Evolutionary conservation across 2,329 filamentous ascomycete species (phyloP).

Genomic region (Nigrospora sphaerica): DNA sequence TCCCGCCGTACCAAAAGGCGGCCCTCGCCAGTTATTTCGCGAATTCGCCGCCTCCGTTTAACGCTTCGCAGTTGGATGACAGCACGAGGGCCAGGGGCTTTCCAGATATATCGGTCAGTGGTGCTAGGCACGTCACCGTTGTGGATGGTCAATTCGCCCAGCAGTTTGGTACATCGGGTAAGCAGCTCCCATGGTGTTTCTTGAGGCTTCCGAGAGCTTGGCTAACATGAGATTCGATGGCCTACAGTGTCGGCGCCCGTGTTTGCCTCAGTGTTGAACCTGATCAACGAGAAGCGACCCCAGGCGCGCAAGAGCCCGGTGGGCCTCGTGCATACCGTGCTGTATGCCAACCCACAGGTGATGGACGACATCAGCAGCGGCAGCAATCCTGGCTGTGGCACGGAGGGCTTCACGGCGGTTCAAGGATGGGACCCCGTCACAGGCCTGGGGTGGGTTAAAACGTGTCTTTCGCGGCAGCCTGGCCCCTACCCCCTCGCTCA

Average conservation of each 20-base stretch:
- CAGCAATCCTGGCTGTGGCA: conserved; percentile 19
- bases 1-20: conserved; percentile 37
- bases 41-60: conserved; percentile 32
- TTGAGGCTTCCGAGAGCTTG: conserved; percentile 9
- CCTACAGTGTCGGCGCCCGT: conserved; percentile 16
- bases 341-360: conserved; percentile 20
- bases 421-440: conserved; percentile 26
- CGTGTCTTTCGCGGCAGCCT: neutral
- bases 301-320: conserved; percentile 14
- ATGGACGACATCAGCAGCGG: conserved; percentile 22
- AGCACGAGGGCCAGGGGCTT: conserved; percentile 34
- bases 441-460: conserved; percentile 14
- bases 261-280: conserved; percentile 13
- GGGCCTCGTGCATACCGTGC: conserved; percentile 14
- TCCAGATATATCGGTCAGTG: conserved; percentile 39
- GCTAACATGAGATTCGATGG: conserved; percentile 21
- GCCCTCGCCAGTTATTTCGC: conserved; percentile 32
- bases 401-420: conserved; percentile 17
- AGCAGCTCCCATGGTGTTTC: neutral
- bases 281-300: conserved; percentile 16
- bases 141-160: conserved; percentile 32
- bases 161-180: conserved; percentile 40
- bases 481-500: neutral
- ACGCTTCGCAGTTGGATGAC: conserved; percentile 37
- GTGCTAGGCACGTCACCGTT: conserved; percentile 34